Conservation (phyloP, 495 filamentous ascomycete species). For the Pseudotulostoma volvatum region DNA sequence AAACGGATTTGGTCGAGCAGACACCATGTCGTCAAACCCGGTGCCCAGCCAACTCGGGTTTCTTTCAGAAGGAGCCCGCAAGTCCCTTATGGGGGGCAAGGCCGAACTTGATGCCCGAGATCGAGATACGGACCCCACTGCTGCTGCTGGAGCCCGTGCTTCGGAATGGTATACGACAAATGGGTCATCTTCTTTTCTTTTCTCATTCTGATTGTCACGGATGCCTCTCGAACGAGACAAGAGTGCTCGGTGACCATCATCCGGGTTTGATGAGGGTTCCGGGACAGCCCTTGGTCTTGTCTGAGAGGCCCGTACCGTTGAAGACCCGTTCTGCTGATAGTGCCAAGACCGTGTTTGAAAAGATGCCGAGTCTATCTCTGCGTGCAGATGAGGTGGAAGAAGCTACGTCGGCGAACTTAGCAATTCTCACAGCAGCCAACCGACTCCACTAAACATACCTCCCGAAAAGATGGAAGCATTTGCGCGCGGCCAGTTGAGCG, state of each 20-base stretch:
- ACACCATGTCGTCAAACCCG: constrained; percentile 17
- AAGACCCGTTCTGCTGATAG: background rate
- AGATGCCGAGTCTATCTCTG: constrained; percentile 31
- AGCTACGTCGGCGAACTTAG: constrained; percentile 11
- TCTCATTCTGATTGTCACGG: constrained; percentile 6
- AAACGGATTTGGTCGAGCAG: constrained; percentile 5
- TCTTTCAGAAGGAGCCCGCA: constrained; percentile 22
- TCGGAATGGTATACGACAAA: constrained; percentile 3
- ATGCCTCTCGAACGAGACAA: constrained; percentile 1
- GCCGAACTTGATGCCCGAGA: constrained; percentile 25
- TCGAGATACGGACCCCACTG: constrained; percentile 6
- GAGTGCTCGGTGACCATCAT: constrained; percentile 1
- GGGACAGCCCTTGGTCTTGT: constrained; percentile 6
- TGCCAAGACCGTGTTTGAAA: constrained; percentile 13
- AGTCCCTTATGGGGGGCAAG: constrained; percentile 27
- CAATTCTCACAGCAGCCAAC: background rate
- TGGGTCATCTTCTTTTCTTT: constrained; percentile 7
- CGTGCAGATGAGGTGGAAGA: constrained; percentile 30
- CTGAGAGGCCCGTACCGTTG: constrained; percentile 17
- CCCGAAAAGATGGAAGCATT: constrained; percentile 30
- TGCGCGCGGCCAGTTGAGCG: constrained; percentile 21
- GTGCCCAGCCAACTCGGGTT: constrained; percentile 8
- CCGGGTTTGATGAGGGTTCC: constrained; percentile 1
- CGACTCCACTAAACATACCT: constrained; percentile 15
- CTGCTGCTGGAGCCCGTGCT: constrained; percentile 5